Base-by-base conservation (phyloP, 1,284 basidiomycete genomes). In the Polyporus tsugae region DNA sequence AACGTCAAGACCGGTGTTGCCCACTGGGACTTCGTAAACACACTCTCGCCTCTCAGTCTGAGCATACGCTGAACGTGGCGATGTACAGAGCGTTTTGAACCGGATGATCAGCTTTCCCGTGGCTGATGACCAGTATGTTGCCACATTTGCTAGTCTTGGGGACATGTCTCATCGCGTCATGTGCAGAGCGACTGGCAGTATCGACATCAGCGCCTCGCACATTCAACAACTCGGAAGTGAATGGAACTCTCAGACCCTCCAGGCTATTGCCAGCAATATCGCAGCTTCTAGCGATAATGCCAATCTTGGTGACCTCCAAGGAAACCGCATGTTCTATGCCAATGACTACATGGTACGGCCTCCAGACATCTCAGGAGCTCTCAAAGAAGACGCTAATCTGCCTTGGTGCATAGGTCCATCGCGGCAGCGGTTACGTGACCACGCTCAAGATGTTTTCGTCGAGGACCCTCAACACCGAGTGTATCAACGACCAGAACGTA, bases 21-120 rank as follows among this genome's bases (percentile, higher is more conserved):
- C 58, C 89, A 91, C 73, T 92, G 89, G 88, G 90, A 92, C 72
- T 87, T 90, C 72, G 89, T 91, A 71, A 74, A 88, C 78, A 4
- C 15, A 1, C 2, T 57, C 38, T 41, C 6, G 2, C 11, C 35
- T 11, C 2, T 0, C 11, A 11, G 46, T 17, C 53, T 13, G 13
- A 44, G 0, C 41, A 35, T 36, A 46, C 15, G 29, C 49, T 72
- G n/a, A 63, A 38, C 44, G 2, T 22, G 11, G 11, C 19, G 19
- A 9, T n/a, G 9, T 57, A n/a, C 61, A 89, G 87, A 90, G 88
- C 71, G 85, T 82, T 13, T 76, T 91, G 17, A 87, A 88, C 13
- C 85, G 90, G 4, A 88, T 91, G 72, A 85, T 91, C 71, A 87
- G 84, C 63, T 89, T 91, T 75, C 86, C 89, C 0, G 86, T 89